Conservation (phyloP, 768 basidiomycete genomes). For the Pleurotus eryngii region DNA sequence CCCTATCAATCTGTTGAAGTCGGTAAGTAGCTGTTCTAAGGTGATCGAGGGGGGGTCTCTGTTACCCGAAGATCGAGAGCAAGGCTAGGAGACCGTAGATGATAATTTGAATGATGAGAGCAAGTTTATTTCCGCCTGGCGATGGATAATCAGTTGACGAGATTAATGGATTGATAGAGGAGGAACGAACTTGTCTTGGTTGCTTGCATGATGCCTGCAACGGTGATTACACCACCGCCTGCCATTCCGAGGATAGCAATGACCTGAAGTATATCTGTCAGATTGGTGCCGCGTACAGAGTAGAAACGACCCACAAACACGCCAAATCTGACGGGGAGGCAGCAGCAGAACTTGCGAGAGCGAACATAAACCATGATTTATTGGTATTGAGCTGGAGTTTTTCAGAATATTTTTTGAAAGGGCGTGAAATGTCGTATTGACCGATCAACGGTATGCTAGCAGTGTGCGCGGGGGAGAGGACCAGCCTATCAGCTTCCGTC, state of each 20-base stretch:
- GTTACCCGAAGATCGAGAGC: slow-evolving; percentile 44
- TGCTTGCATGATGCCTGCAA: slow-evolving; percentile 33
- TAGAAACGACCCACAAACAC: slow-evolving; percentile 34
- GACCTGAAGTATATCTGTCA: slow-evolving; percentile 22
- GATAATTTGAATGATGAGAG: slow-evolving; percentile 38
- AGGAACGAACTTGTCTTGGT: slow-evolving; percentile 25
- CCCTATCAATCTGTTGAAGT: slow-evolving; percentile 35
- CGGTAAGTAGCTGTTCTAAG: neutral
- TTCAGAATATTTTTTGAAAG: slow-evolving; percentile 3
- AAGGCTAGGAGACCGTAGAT: slow-evolving; percentile 40
- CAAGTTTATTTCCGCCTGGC: slow-evolving; percentile 34
- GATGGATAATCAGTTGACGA: slow-evolving; percentile 2
- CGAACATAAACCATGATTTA: slow-evolving; percentile 31
- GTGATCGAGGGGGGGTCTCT: neutral
- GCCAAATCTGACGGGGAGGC: slow-evolving; percentile 46
- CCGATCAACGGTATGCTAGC: slow-evolving; percentile 19
- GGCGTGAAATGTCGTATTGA: slow-evolving; percentile 16
- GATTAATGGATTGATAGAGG: neutral
- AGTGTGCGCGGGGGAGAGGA: slow-evolving; percentile 31
- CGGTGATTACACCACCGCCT: slow-evolving; percentile 37
- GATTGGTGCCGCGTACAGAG: neutral
- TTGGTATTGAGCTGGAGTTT: slow-evolving; percentile 11
- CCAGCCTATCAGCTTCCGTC: slow-evolving; percentile 38
- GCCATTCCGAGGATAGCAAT: slow-evolving; percentile 42
- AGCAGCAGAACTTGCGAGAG: slow-evolving; percentile 47